Evolutionary conservation across 2,329 filamentous ascomycete species (phyloP).

Genomic region (Aspergillus tamarii): DNA sequence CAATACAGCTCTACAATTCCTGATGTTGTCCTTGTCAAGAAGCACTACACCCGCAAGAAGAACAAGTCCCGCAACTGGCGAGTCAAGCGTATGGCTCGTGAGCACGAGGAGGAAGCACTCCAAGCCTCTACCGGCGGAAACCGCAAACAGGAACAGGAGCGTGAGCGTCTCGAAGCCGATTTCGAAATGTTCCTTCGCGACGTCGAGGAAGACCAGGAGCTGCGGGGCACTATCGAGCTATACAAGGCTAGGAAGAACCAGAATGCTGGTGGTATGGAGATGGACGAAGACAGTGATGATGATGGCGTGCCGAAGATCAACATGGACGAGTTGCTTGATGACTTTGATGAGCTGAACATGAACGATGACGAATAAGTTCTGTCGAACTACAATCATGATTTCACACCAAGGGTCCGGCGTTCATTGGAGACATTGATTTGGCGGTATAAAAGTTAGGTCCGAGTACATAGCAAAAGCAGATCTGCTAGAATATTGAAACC

Average conservation of each 20-base stretch:
- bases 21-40: slow-evolving; percentile 95
- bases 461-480: slow-evolving; percentile 2
- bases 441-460: neutral
- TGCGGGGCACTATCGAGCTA: slow-evolving; percentile 79
- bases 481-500: neutral
- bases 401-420: slow-evolving; percentile 3
- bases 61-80: slow-evolving; percentile 85
- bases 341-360: slow-evolving; percentile 87
- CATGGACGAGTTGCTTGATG: slow-evolving; percentile 84
- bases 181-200: slow-evolving; percentile 97
- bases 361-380: slow-evolving; percentile 43
- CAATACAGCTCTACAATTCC: slow-evolving; percentile 79
- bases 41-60: slow-evolving; percentile 88
- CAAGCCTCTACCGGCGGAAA: slow-evolving; percentile 48
- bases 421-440: neutral
- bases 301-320: slow-evolving; percentile 66
- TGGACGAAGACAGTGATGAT: slow-evolving; percentile 64
- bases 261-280: slow-evolving; percentile 54
- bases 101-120: slow-evolving; percentile 70
- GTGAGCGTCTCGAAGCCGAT: slow-evolving; percentile 85
- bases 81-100: slow-evolving; percentile 88
- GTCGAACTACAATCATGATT: slow-evolving; percentile 7
- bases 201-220: slow-evolving; percentile 91
- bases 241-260: slow-evolving; percentile 69
- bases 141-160: slow-evolving; percentile 65